A percentile compares a stretch with the other conserved stretches of the same genome.
Evolutionary conservation across 768 basidiomycete genomes (phyloP).

Genomic region (Nevesoporus exiguus): DNA sequence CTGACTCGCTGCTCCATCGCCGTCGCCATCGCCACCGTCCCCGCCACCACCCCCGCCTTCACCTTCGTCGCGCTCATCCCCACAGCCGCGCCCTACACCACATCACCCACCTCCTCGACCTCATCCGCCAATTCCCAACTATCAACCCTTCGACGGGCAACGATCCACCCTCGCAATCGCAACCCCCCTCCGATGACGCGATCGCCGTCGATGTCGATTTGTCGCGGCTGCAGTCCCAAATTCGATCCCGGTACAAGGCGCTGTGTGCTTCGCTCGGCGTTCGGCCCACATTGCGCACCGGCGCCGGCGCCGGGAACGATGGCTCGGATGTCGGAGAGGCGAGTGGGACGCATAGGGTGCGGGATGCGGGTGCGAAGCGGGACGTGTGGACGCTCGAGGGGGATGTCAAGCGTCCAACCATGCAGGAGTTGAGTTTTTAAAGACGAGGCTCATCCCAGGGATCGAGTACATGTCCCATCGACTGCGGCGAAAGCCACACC

Average conservation of each 20-base stretch:
- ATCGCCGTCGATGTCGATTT: too few relatives aligned
- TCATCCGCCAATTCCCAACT: constrained; percentile 73
- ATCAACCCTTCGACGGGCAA: constrained; percentile 57
- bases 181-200: constrained; percentile 33
- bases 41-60: background rate
- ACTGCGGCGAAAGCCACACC: background rate
- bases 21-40: too few relatives aligned
- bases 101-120: constrained; percentile 63
- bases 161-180: constrained; percentile 8
- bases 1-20: too few relatives aligned
- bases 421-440: constrained; percentile 20
- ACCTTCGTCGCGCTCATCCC: background rate
- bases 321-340: constrained; percentile 38
- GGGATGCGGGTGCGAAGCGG: background rate
- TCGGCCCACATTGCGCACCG: constrained; percentile 40
- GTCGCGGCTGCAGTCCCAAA: constrained; percentile 71
- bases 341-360: background rate
- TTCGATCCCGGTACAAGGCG: constrained; percentile 82
- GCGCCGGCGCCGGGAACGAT: constrained; percentile 16
- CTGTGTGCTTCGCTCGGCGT: constrained; percentile 83
- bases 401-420: constrained; percentile 4
- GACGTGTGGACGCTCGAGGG: constrained; percentile 12
- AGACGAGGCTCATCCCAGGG: background rate
- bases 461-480: background rate
- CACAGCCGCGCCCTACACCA: constrained; percentile 59